A percentile compares a stretch with the other conserved stretches of the same genome.
These are phyloP conservation scores for Penicillium coffeae DNA, from an alignment of 495 filamentous ascomycete genomes.

Conservation along the genomic window DNA sequence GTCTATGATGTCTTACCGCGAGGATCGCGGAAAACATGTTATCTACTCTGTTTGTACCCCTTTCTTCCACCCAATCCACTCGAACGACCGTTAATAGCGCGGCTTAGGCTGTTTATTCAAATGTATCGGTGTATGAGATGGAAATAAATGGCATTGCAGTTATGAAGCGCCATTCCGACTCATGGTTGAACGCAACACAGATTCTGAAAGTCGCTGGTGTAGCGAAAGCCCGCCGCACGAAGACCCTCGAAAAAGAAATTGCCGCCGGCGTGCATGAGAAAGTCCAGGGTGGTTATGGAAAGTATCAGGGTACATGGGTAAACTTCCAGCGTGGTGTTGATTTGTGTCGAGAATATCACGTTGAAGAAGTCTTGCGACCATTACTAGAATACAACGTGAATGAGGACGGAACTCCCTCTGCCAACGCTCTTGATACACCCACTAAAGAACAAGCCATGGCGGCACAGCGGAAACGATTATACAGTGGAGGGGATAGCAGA, in stretches of 20 bases:
- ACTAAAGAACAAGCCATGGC: constrained; percentile 99
- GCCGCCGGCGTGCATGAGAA: constrained; percentile 94
- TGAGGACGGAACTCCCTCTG: constrained; percentile 56
- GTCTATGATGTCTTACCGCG: constrained; percentile 44
- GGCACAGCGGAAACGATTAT: constrained; percentile 89
- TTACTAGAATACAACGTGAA: constrained; percentile 89
- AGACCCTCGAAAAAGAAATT: constrained; percentile 97
- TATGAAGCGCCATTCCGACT: constrained; percentile 89
- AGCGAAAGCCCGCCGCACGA: constrained; percentile 94
- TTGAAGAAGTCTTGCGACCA: constrained; percentile 79
- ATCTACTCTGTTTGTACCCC: constrained; percentile 49
- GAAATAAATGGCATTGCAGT: constrained; percentile 86
- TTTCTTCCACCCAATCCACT: not conserved
- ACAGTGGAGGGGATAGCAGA: constrained; percentile 64
- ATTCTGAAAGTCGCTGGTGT: constrained; percentile 95
- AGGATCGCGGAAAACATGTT: constrained; percentile 57
- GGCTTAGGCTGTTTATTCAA: constrained; percentile 86
- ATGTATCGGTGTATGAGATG: constrained; percentile 95
- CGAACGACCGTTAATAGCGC: not conserved
- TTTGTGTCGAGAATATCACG: constrained; percentile 89
- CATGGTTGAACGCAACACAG: constrained; percentile 92
- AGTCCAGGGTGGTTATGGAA: constrained; percentile 96
- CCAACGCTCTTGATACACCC: constrained; percentile 73
- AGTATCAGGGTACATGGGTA: constrained; percentile 99
- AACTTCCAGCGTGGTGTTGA: constrained; percentile 85